Evolutionary conservation across 2,329 filamentous ascomycete species (phyloP), one percentile per base, ranked within the genome.

Genomic region (Pseudopyricularia javanii): DNA sequence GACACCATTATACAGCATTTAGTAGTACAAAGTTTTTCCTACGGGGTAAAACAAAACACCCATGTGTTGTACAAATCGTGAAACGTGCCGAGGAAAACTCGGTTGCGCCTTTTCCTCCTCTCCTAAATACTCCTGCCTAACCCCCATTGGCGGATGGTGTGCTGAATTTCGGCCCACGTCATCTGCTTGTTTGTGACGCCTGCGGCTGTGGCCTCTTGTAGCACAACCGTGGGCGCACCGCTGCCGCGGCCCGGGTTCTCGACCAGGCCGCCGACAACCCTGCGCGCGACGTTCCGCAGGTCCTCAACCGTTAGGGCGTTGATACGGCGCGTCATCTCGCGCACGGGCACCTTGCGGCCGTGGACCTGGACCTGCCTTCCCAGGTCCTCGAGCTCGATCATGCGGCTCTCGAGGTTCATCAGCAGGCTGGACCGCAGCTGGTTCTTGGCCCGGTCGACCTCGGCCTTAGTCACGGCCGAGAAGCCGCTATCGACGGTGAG

Each of bases 291-390:
- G 49, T 89, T 76, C 32, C 88, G 76, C 58, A 98, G 71, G 66
- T 98, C 93, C 9, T 79, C 62, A 0, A 95, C 80, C 0, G 86
- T 94, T 54, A 98, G 73, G 6, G 74, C 75, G 63, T 95, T 88
- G 59, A 98, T 98, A 64, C 83, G 82, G 50, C 73, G 74, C 64
- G 91, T 95, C 91, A 98, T 97, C 65, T 97, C 91, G 59, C 82
- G 81, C 7, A 96, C 91, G 2, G 91, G 86, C 7, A 97, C 81
- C 72, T 96, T 95, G 59, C 82, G 80, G 22, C 91, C 93, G 65
- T 97, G 91, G n/a, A 96, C 88, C 73, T 97, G 93, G 11, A 98
- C 89, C 67, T 96, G 91, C 57, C 93, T 75, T 22, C 93, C 93
- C 0, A 98, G 77, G 66, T 98, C 93, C 70, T 98, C 93, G 7